A percentile compares a stretch with the other conserved stretches of the same genome.
Conservation (phyloP, 2,329 filamentous ascomycete genomes). For the Basipetospora chlamydospora region DNA sequence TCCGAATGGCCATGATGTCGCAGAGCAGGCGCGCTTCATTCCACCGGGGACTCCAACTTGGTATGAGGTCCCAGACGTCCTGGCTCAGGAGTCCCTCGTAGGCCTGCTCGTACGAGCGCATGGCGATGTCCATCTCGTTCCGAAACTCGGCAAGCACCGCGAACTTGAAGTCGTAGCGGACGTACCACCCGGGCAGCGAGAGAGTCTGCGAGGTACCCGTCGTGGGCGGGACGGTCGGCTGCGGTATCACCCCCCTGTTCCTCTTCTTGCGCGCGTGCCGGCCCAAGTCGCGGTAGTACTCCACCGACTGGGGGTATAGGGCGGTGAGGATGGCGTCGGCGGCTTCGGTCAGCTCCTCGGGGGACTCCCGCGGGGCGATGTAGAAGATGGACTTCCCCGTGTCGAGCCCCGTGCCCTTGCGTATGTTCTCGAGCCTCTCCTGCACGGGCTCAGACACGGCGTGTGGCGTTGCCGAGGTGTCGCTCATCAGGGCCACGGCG, state of each 20-base stretch:
- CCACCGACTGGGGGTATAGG: conserved; percentile 60
- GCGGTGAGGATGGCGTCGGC: conserved; percentile 57
- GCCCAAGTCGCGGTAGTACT: conserved; percentile 91
- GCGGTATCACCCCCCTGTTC: conserved; percentile 60
- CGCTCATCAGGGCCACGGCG: conserved; percentile 62
- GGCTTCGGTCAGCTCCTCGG: conserved; percentile 57
- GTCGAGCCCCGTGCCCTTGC: conserved; percentile 66
- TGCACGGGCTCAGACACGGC: conserved; percentile 44
- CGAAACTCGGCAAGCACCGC: conserved; percentile 85
- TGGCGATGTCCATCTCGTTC: conserved; percentile 78
- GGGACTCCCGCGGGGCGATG: conserved; percentile 58
- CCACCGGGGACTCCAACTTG: conserved; percentile 81
- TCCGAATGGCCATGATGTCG: conserved; percentile 67
- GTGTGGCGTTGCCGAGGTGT: conserved; percentile 18
- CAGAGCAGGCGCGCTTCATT: conserved; percentile 83
- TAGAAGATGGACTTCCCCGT: conserved; percentile 68
- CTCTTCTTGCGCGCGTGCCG: conserved; percentile 84
- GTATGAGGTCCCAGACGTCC: conserved; percentile 77
- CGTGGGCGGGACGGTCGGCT: conserved; percentile 70
- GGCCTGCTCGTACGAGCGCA: conserved; percentile 73
- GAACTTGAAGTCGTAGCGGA: conserved; percentile 88
- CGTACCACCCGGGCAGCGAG: conserved; percentile 78
- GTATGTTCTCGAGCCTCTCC: conserved; percentile 64
- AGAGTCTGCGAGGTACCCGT: conserved; percentile 73
- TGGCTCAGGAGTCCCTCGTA: conserved; percentile 71